A percentile compares a stretch with the other conserved stretches of the same genome.
Conservation (phyloP, 2,329 filamentous ascomycete species). For the Metarhizium brunneum region DNA sequence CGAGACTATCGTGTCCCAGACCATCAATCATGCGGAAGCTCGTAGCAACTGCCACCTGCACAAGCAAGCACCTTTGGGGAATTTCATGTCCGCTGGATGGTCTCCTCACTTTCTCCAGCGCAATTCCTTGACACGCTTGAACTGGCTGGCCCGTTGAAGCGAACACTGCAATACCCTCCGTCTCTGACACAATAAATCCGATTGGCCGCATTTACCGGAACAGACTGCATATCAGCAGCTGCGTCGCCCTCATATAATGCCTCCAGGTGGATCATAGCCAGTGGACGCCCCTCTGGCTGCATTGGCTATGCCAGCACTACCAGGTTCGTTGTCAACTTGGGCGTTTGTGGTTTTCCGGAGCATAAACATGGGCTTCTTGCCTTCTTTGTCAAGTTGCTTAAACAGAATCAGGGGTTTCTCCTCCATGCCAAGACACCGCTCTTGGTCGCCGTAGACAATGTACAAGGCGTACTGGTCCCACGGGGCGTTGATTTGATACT, state of each 20-base stretch:
- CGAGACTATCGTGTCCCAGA: not conserved
- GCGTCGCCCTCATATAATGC: conserved; percentile 39
- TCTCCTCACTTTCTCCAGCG: not conserved
- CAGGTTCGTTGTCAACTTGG: conserved; percentile 41
- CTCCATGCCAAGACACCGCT: conserved; percentile 82
- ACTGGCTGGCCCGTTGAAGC: not conserved
- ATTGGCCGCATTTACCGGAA: not conserved
- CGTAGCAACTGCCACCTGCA: not conserved
- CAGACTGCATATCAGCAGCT: not conserved
- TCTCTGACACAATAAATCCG: not conserved
- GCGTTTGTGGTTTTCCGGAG: conserved; percentile 58
- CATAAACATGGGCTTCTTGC: conserved; percentile 99
- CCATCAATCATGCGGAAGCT: not conserved
- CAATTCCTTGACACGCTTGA: not conserved
- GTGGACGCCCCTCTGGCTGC: conserved; percentile 34
- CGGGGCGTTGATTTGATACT: conserved; percentile 96
- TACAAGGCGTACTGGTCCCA: conserved; percentile 97
- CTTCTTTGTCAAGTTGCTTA: conserved; percentile 94
- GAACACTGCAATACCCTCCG: not conserved
- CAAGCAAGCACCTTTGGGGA: not conserved
- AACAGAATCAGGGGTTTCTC: conserved; percentile 94
- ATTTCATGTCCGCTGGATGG: not conserved
- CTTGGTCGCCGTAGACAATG: conserved; percentile 97
- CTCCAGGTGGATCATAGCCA: conserved; percentile 49
- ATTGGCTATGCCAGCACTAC: conserved; percentile 42